Conservation (phyloP, 306 rosid species). For the Albizia julibrissin region DNA sequence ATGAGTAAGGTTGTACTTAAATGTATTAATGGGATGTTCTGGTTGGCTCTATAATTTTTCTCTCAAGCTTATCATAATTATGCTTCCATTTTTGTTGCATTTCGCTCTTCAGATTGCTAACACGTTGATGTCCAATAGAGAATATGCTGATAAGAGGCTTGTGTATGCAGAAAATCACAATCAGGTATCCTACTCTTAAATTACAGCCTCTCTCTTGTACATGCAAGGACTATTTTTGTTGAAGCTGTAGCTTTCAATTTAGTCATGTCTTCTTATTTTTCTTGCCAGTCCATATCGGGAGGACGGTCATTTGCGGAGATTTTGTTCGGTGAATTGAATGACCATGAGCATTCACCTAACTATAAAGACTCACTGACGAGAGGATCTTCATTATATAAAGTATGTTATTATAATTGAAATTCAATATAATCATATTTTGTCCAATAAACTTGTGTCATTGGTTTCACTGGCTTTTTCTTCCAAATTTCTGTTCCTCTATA, state of each 20-base stretch:
- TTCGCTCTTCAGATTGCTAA: constrained; percentile 63
- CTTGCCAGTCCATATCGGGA: constrained; percentile 83
- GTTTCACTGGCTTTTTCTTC: neutral
- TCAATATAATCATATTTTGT: neutral
- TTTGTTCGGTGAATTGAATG: constrained; percentile 65
- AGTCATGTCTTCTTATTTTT: constrained; percentile 29
- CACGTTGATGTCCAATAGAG: constrained; percentile 66
- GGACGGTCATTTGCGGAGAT: constrained; percentile 87
- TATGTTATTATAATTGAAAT: constrained; percentile 39
- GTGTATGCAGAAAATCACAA: constrained; percentile 88
- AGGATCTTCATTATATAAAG: constrained; percentile 93
- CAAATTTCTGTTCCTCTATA: constrained; percentile 6
- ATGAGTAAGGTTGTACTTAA: constrained; percentile 78
- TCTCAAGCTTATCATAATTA: constrained; percentile 18
- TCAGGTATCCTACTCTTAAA: constrained; percentile 58
- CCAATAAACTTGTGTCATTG: neutral
- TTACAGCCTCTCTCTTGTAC: neutral
- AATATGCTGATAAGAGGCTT: constrained; percentile 71
- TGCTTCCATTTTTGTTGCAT: constrained; percentile 22
- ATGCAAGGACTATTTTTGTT: neutral
- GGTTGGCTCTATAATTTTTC: constrained; percentile 20
- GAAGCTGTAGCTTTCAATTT: constrained; percentile 4
- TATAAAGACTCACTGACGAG: constrained; percentile 59
- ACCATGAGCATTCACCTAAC: constrained; percentile 50
- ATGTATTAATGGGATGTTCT: constrained; percentile 10